Evolutionary conservation across 140 eudicot species (phyloP), one percentile per base, ranked within the genome.

Genomic region (Ambrosia hybrid): DNA sequence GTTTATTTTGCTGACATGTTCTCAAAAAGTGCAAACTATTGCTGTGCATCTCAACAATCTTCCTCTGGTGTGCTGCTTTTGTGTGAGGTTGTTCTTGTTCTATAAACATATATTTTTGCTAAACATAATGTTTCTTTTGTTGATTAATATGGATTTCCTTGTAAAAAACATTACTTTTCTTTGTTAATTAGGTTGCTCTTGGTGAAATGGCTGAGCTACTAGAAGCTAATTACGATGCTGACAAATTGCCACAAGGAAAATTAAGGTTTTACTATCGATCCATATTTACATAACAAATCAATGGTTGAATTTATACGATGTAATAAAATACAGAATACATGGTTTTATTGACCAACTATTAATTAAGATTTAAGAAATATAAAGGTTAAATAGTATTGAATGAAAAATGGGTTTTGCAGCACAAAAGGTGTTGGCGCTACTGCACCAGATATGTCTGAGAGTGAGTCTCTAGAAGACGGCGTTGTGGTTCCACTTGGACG

Each of bases 1-100:
- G 97, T 94, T 74, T 94, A 94, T 82, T 90, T 94, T 83, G 99
- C 99, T 66, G 99, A 94, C 76, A 94, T 94, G 99, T 94, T 94
- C 76, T 94, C 99, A n/a, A 90, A 94, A 79, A 94, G 99, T 88
- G 99, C 97, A 70, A 94, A 94, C 71, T 94, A 94, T 76, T 94
- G 99, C 56, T 86, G 74, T 75, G 85, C 97, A 0, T 64, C 69
- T 64, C 74, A 14, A 49, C 60, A 79, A 21, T 74, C 89, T 64
- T 74, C 85, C 1, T 49, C 83, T 68, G 99, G 99, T 7, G 99
- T 94, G 79, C 85, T 94, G 74, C 97, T 94, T 81, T 77, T 94
- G 56, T 90, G 97, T 49, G 99, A 94, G 99, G 99, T 90, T 37
- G 70, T 77, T 72, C 51, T 46, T 55, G 13, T 66, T 38, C 17